Conservation (phyloP, 2,329 filamentous ascomycete genomes). For the Stachybotrys chartarum region DNA sequence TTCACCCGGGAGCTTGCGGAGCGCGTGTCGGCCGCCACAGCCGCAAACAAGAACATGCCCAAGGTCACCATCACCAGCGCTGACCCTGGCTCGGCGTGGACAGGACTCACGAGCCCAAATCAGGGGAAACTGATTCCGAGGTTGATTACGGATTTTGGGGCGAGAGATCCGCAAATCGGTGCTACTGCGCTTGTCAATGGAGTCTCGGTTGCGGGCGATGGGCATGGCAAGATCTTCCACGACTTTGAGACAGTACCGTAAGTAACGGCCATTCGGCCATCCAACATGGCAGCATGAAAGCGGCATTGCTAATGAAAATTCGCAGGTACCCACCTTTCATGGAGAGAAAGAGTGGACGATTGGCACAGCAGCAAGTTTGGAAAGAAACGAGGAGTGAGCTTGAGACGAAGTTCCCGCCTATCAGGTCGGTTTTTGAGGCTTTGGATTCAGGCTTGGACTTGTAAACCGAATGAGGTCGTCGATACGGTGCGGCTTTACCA, state of each 20-base stretch:
- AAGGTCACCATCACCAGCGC: constrained; percentile 30
- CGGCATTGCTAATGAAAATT: background rate
- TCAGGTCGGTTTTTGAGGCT: too few relatives aligned
- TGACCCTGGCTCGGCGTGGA: constrained; percentile 30
- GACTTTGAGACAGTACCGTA: constrained; percentile 26
- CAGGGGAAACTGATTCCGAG: background rate
- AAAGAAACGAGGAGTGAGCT: background rate
- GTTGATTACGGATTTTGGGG: constrained; percentile 11
- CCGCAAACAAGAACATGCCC: constrained; percentile 8
- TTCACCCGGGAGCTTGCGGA: constrained; percentile 24
- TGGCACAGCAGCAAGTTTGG: background rate
- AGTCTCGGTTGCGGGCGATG: constrained; percentile 19
- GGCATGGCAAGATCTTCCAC: constrained; percentile 28
- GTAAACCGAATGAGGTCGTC: too few relatives aligned
- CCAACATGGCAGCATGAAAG: background rate
- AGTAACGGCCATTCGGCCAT: constrained; percentile 8
- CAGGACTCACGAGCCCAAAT: constrained; percentile 23
- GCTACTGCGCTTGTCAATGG: constrained; percentile 29
- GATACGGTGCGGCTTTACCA: too few relatives aligned
- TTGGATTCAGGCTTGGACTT: too few relatives aligned
- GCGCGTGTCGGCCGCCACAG: constrained; percentile 13
- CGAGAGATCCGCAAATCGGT: constrained; percentile 25
- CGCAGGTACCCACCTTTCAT: constrained; percentile 29
- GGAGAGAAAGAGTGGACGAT: constrained; percentile 10
- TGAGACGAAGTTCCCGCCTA: background rate